A percentile compares a stretch with the other conserved stretches of the same genome.
Evolutionary conservation across 441 rosid species (phyloP).

Genomic region (Metrosideros polymorpha): DNA sequence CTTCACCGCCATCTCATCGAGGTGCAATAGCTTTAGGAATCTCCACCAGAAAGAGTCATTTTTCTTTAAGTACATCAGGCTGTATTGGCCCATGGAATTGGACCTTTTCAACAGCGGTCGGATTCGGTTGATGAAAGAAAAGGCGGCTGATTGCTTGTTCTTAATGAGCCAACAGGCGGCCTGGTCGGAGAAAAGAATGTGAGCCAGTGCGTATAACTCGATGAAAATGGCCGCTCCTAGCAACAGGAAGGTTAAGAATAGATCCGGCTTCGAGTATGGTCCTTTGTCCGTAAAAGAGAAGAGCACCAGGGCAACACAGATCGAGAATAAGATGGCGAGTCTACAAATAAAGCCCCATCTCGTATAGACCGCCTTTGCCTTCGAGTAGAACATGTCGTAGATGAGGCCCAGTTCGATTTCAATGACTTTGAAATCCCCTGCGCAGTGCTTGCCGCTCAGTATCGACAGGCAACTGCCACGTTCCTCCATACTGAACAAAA

Average conservation of each 20-base stretch:
- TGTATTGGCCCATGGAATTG: not conserved
- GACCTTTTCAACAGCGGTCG: not conserved
- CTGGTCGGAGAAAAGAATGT: not conserved
- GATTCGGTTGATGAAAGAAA: not conserved
- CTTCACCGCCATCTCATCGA: not conserved
- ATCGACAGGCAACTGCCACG: not conserved
- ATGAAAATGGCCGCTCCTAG: not conserved
- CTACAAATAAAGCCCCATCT: not conserved
- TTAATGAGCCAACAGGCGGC: not conserved
- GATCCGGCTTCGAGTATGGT: not conserved
- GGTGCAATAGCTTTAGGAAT: rapidly evolving
- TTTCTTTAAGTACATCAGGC: rapidly evolving
- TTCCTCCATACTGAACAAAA: not conserved
- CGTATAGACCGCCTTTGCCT: not conserved
- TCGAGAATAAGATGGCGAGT: not conserved
- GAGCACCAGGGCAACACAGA: not conserved
- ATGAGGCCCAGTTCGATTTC: not conserved
- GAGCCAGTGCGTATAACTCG: not conserved
- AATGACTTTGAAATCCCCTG: not conserved
- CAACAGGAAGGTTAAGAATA: not conserved
- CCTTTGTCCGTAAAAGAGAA: rapidly evolving
- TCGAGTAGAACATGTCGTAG: not conserved
- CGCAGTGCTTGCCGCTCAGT: not conserved
- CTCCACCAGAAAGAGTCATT: rapidly evolving
- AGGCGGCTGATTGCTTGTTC: not conserved